Base-by-base conservation (phyloP, 2,329 filamentous ascomycete genomes). In the Venturia oleaginea region DNA sequence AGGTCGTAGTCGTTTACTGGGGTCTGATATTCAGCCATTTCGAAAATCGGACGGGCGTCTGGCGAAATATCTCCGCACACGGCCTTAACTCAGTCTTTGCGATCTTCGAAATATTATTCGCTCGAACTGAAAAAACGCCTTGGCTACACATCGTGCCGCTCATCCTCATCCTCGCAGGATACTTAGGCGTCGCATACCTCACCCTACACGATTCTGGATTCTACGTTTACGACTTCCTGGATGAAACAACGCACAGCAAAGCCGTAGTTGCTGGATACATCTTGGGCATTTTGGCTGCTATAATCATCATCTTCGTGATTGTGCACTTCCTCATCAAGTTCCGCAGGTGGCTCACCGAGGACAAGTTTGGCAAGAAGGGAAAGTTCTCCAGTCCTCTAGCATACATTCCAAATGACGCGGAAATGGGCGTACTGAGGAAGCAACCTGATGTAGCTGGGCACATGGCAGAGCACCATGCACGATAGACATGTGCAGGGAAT, bases 191-290 rank as follows among this genome's bases (percentile, higher is more conserved):
- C 19, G 90, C 90, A 0, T 95, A 90, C 74, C 69, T 94, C 27
- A 92, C 89, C 0, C 76, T 83, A 66, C 84, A 84, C 4, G 86
- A 86, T 0, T 80, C 91, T 73, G 84, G 84, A 2, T 90, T 88
- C 72, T 95, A 92, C 74, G 82, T 88, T 0, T 96, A 96, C 76
- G 73, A 71, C 65, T 96, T 96, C 76, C 82, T 96, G n/a, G 81
- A 96, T 72, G 72, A 76, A 6, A 71, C 73, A 22, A 75, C 66
- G 27, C 68, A 82, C 61, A 80, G 81, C 19, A 72, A 79, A 34
- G 82, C 80, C 0, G 76, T 79, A 7, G 85, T 92, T 3, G 83
- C 85, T 0, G 88, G 78, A 1, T 90, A 89, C 71, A 83, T 85
- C 61, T 75, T 90, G 61, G 76, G 75, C 2, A 77, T 79, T 22